Evolutionary conservation across 441 rosid species (phyloP).

Genomic region (Eutrema salsugineum): DNA sequence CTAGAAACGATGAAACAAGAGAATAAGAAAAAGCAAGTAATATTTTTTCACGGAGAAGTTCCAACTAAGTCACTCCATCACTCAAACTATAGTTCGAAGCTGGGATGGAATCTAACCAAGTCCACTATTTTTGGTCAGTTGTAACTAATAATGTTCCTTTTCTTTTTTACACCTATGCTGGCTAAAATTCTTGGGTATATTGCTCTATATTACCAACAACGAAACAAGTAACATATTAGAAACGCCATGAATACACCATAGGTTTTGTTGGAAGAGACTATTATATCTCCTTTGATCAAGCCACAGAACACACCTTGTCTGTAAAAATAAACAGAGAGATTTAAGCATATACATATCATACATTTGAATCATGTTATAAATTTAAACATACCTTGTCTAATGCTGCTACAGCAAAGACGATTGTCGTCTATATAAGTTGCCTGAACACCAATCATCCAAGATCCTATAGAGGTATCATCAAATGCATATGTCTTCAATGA

Average conservation of each 20-base stretch:
- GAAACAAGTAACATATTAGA: background rate
- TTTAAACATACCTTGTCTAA: slow-evolving; percentile 67
- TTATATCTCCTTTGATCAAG: slow-evolving; percentile 38
- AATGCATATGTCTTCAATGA: slow-evolving; percentile 81
- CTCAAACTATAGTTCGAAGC: slow-evolving; percentile 3
- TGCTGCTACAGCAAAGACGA: slow-evolving; percentile 85
- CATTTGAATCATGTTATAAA: background rate
- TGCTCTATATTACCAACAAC: background rate
- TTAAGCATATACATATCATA: background rate
- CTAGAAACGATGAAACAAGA: background rate
- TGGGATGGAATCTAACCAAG: background rate
- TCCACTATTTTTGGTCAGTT: background rate
- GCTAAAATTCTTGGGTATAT: slow-evolving; percentile 7
- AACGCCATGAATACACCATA: background rate
- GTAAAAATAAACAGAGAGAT: slow-evolving; percentile 21
- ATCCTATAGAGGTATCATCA: slow-evolving; percentile 86
- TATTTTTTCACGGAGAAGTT: background rate
- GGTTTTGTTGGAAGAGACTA: background rate
- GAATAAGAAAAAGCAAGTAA: background rate
- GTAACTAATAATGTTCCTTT: background rate
- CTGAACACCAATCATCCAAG: slow-evolving; percentile 96
- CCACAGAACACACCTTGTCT: slow-evolving; percentile 87
- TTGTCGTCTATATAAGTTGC: slow-evolving; percentile 89
- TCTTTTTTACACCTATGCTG: background rate
- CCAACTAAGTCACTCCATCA: slow-evolving; percentile 7